phyloP scores from a whole-genome alignment of 306 rosid genomes.

The Quercus glauca region DNA sequence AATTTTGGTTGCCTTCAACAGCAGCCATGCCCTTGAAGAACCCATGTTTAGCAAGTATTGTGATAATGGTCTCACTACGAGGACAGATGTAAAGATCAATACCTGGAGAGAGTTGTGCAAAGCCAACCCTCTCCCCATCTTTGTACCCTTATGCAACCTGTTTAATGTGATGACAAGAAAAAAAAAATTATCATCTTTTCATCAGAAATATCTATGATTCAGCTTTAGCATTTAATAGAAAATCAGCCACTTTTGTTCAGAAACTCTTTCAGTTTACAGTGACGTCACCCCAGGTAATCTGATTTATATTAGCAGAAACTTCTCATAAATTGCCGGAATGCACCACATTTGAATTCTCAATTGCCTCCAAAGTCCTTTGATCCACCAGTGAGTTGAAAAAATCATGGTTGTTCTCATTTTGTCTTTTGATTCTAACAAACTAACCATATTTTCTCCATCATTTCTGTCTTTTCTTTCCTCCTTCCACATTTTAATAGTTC shows the following conservation, averaged over 20 bases:
- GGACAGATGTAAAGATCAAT: constrained; percentile 30
- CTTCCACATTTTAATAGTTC: not conserved
- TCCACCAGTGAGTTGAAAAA: not conserved
- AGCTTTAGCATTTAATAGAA: not conserved
- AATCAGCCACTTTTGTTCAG: not conserved
- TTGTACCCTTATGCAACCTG: constrained; percentile 24
- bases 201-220: not conserved
- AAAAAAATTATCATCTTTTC: not conserved
- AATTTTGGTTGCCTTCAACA: constrained; percentile 22
- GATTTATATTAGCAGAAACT: not conserved
- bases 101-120: constrained; percentile 19
- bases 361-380: not conserved
- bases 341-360: not conserved
- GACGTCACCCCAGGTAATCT: not conserved
- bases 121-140: constrained; percentile 23
- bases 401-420: not conserved
- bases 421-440: not conserved
- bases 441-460: not conserved
- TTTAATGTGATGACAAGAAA: not conserved
- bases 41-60: constrained; percentile 29
- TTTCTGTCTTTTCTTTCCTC: not conserved
- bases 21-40: constrained; percentile 34
- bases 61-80: constrained; percentile 7
- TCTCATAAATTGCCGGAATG: not conserved
- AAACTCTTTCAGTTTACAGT: not conserved